These are phyloP conservation scores for Pythium dissotocum DNA, from an alignment of 352 stramenopile species.

Conservation along the genomic window DNA sequence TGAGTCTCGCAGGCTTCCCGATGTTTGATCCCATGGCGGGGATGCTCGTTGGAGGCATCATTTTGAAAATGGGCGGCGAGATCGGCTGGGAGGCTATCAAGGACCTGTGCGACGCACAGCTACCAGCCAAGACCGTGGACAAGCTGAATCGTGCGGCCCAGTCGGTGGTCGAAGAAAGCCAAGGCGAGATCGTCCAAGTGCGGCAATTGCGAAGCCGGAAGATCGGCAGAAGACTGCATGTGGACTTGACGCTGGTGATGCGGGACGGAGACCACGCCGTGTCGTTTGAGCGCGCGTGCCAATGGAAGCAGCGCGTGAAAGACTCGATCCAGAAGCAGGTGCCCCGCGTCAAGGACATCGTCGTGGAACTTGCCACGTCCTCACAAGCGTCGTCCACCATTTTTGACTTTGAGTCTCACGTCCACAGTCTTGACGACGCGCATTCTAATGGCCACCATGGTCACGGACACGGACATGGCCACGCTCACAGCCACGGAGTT, in stretches of 20 bases:
- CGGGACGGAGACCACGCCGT: constrained; percentile 23
- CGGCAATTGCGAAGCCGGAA: constrained; percentile 54
- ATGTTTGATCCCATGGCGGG: constrained; percentile 69
- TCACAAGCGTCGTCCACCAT: constrained; percentile 27
- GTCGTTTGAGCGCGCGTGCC: constrained; percentile 41
- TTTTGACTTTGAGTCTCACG: constrained; percentile 24
- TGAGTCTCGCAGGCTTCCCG: constrained; percentile 61
- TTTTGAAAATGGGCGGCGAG: constrained; percentile 75
- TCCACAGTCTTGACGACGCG: no score
- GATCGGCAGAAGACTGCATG: constrained; percentile 57
- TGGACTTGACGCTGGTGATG: constrained; percentile 62
- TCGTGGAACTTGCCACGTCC: constrained; percentile 55
- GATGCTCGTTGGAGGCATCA: constrained; percentile 73
- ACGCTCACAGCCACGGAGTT: constrained; percentile 11
- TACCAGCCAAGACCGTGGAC: constrained; percentile 37
- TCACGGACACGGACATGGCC: constrained; percentile 6
- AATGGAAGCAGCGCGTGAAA: constrained; percentile 67
- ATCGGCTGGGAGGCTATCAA: constrained; percentile 61
- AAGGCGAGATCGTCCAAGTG: constrained; percentile 45
- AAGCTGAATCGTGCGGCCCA: constrained; percentile 43
- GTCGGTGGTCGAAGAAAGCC: constrained; percentile 41
- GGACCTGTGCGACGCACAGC: constrained; percentile 65
- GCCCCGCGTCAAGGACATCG: constrained; percentile 62
- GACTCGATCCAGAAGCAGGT: constrained; percentile 41
- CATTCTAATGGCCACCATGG: no score